A percentile compares a stretch with the other conserved stretches of the same genome.
phyloP scores from a whole-genome alignment of 2,329 filamentous ascomycete genomes.

The Talaromyces sp. region DNA sequence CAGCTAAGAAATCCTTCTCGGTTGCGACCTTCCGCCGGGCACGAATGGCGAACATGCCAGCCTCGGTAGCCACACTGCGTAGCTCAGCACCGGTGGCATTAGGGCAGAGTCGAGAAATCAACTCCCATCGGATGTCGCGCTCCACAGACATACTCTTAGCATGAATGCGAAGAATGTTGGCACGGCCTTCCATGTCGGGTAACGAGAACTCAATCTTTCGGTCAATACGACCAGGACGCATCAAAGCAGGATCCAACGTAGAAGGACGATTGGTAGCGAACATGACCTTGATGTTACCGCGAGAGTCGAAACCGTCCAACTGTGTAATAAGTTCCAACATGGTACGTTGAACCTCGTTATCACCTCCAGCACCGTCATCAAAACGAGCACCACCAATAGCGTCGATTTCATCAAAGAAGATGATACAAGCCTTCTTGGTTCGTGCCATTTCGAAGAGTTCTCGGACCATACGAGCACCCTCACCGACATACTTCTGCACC shows the following conservation, averaged over 20 bases:
- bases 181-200: slow-evolving; percentile 92
- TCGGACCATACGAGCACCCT: slow-evolving; percentile 96
- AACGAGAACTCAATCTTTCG: slow-evolving; percentile 98
- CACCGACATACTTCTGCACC: slow-evolving; percentile 98
- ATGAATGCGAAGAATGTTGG: slow-evolving; percentile 96
- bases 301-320: slow-evolving; percentile 90
- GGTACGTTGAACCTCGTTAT: slow-evolving; percentile 96
- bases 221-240: slow-evolving; percentile 96
- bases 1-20: slow-evolving; percentile 97
- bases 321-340: slow-evolving; percentile 98
- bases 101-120: slow-evolving; percentile 94
- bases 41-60: slow-evolving; percentile 97
- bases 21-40: slow-evolving; percentile 94
- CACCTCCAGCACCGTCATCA: slow-evolving; percentile 91
- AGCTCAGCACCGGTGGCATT: slow-evolving; percentile 96
- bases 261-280: slow-evolving; percentile 97
- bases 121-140: slow-evolving; percentile 97
- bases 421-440: slow-evolving; percentile 99
- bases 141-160: slow-evolving; percentile 99
- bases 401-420: slow-evolving; percentile 99
- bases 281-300: slow-evolving; percentile 99
- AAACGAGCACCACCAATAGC: slow-evolving; percentile 94
- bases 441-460: slow-evolving; percentile 99
- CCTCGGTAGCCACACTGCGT: slow-evolving; percentile 94
- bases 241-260: slow-evolving; percentile 91